These are phyloP conservation scores for Salix purpurea DNA, from an alignment of 345 rosid genomes.

Conservation along the genomic window DNA sequence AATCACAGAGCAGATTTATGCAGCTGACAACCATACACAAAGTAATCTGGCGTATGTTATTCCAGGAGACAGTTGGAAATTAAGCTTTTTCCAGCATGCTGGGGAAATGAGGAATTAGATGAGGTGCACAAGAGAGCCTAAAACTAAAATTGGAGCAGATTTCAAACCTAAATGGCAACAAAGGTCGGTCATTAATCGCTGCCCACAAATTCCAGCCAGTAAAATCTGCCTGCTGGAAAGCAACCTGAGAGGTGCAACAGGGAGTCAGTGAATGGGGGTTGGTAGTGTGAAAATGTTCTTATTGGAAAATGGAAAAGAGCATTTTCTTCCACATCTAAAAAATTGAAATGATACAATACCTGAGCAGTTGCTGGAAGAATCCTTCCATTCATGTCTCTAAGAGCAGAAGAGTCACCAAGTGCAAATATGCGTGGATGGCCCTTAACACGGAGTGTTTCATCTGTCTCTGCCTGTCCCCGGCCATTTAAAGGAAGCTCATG, in stretches of 20 bases:
- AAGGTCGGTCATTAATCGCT: conserved; percentile 79
- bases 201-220: conserved; percentile 99
- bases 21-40: no score
- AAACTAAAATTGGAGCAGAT: no score
- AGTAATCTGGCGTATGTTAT: no score
- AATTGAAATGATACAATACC: conserved; percentile 31
- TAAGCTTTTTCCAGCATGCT: no score
- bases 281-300: neutral
- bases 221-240: conserved; percentile 96
- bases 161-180: conserved; percentile 80
- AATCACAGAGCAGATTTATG: no score
- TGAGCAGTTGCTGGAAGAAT: conserved; percentile 91
- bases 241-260: conserved; percentile 52
- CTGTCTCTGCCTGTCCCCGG: conserved; percentile 90
- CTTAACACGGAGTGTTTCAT: conserved; percentile 89
- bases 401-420: conserved; percentile 81
- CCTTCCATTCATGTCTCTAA: conserved; percentile 72
- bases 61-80: no score
- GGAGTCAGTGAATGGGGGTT: conserved; percentile 8
- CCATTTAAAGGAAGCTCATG: conserved; percentile 62
- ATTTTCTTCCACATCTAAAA: neutral
- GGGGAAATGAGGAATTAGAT: no score
- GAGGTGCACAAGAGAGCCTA: no score
- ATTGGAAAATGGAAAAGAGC: neutral
- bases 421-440: conserved; percentile 94